Base-by-base conservation (phyloP, 495 filamentous ascomycete species). In the Annulohypoxylon stygium region DNA sequence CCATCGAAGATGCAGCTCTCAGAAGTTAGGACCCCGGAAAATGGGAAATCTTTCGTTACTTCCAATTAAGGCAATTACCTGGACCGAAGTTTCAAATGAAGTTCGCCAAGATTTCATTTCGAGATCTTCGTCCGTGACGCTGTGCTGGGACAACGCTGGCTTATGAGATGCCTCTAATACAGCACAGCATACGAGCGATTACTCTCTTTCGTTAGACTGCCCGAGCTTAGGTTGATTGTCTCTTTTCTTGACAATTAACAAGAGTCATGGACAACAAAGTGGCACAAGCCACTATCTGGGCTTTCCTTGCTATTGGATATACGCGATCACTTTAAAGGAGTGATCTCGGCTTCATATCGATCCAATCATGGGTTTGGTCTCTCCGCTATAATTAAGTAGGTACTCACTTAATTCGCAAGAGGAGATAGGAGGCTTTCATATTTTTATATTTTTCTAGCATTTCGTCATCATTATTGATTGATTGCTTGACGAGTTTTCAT, bases 21-120 rank as follows among this genome's bases (percentile, higher is more conserved):
- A 34, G 18, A 60, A 30, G 30, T 30, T 6, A 30, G 3, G 2
- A 39, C 7, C 55, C 9, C n/a, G 33, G 11, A 30, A 30, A 26
- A 43, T 37, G 30, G n/a, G 18, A 30, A 30, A 26, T 43, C 18
- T 20, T n/a, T 30, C 7, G 12, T 23, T 60, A 41, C 51, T 33
- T 30, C 26, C 30, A 34, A 61, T 18, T 20, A 50, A 18, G 50
- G 30, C 47, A 45, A 41, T 50, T 58, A 64, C 45, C 10, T 63
- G 37, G 33, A 43, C 50, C 45, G 8, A 45, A 57, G 53, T 60
- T 62, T 68, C 53, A 65, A 61, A 73, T 64, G n/a, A 53, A 50
- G 18, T 11, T 39, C 18, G 60, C 60, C 45, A 63, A 64, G 64
- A 45, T 50, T 34, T 58, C 50, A 54, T 30, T 54, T 57, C 53